Base-by-base conservation (phyloP, 2,329 filamentous ascomycete genomes). In the Verticillium albo-atrum region DNA sequence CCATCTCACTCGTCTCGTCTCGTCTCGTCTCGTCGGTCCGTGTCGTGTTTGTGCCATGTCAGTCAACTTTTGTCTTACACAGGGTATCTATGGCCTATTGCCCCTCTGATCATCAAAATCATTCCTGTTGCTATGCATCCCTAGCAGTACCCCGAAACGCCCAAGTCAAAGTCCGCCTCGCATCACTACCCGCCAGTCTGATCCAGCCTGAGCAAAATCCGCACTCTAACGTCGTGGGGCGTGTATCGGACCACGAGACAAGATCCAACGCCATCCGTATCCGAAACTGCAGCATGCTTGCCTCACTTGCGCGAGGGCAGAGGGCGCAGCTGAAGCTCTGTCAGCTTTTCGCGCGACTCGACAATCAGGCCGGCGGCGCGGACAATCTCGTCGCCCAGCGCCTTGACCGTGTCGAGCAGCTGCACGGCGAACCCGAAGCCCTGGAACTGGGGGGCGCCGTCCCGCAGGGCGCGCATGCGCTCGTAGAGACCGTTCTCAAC, bases 401-500 rank as follows among this genome's bases (percentile, higher is more conserved):
- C 62, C 62, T 64, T 64, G 55, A 63, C 62, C 17, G 61, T 63
- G 55, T 64, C 63, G 25, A 62, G 50, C 27, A 64, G 55, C 47
- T 62, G 58, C 10, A 63, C 58, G 6, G 63, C 62, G 60, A 62
- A 64, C 26, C 58, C 60, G 30, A 64, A 63, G 27, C 58, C 58
- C 12, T 62, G 58, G 12, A 63, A 58, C 57, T 65, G 63, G 15
- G 58, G 55, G 3, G 61, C 60, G 51, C 61, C 58, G 60, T 64
- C 63, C 12, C 62, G 56, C 54, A 65, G 57, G 2, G 61, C 60
- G 3, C 62, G 61, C 28, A 65, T 59, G 17, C 63, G 62, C 57
- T 69, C 77, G 60, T 79, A 79, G 17, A 79, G 68, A 0, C 77
- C 77, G 57, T 78, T 77, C 66, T 79, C 77, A 2, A 79, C 77